Conservation (phyloP, 805 yeast species). For the Brettanomyces nanus region DNA sequence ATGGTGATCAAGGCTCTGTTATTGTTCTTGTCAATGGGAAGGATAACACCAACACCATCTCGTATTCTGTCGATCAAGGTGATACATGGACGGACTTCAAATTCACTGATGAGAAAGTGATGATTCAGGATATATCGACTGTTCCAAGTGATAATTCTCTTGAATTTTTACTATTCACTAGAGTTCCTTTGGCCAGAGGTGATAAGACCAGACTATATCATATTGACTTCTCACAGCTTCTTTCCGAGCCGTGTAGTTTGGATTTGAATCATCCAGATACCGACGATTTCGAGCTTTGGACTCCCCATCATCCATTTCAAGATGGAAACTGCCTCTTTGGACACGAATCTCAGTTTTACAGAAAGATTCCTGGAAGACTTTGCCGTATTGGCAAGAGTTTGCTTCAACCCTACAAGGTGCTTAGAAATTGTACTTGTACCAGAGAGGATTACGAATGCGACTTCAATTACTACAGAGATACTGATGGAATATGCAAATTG, state of each 20-base stretch:
- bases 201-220: slow-evolving; percentile 43
- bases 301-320: slow-evolving; percentile 48
- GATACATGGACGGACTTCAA: slow-evolving; percentile 46
- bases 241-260: slow-evolving; percentile 41
- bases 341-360: slow-evolving; percentile 50
- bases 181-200: slow-evolving; percentile 37
- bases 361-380: slow-evolving; percentile 52
- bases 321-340: slow-evolving; percentile 57
- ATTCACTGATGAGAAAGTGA: slow-evolving; percentile 49
- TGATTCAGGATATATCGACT: slow-evolving; percentile 67
- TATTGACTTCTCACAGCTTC: slow-evolving; percentile 47
- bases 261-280: slow-evolving; percentile 34
- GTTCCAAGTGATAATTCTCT: slow-evolving; percentile 81
- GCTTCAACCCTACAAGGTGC: slow-evolving; percentile 44
- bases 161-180: slow-evolving; percentile 60
- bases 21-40: slow-evolving; percentile 29
- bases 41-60: slow-evolving; percentile 14
- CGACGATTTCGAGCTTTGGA: slow-evolving; percentile 56
- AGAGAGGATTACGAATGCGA: slow-evolving; percentile 89
- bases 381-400: slow-evolving; percentile 60
- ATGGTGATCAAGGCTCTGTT: slow-evolving; percentile 75
- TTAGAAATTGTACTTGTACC: slow-evolving; percentile 71
- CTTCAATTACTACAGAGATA: slow-evolving; percentile 59
- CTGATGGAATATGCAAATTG: slow-evolving; percentile 70
- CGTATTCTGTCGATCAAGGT: slow-evolving; percentile 69